Percentiles rank a stretch among this genome's conserved stretches.
Conservation (phyloP, 257 asterid species). For the Solanum commersonii region DNA sequence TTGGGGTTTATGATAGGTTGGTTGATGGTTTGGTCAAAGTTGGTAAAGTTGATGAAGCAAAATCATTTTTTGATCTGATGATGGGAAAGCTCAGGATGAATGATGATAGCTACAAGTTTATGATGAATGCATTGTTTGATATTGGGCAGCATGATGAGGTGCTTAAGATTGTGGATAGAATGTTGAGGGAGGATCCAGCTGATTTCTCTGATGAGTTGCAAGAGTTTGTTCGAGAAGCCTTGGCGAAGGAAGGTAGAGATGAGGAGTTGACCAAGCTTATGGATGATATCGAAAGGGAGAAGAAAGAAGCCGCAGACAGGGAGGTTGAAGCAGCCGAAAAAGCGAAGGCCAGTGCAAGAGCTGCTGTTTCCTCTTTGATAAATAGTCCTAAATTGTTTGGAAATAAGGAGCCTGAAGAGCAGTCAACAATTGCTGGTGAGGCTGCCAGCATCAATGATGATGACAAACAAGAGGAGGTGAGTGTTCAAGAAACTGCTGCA, state of each 20-base stretch:
- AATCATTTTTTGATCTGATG: constrained; percentile 78
- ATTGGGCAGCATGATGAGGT: constrained; percentile 65
- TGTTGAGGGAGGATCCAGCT: constrained; percentile 72
- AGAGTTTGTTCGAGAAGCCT: constrained; percentile 56
- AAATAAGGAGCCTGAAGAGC: constrained; percentile 26
- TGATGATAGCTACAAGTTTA: constrained; percentile 67
- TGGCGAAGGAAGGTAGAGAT: constrained; percentile 63
- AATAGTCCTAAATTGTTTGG: constrained; percentile 62
- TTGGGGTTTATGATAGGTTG: constrained; percentile 57
- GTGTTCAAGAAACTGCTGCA: constrained; percentile 14
- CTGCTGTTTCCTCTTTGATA: constrained; percentile 51
- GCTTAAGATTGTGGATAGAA: constrained; percentile 53
- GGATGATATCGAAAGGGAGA: constrained; percentile 59
- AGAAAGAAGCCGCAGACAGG: constrained; percentile 64
- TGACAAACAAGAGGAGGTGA: constrained; percentile 12
- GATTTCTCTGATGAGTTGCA: constrained; percentile 73
- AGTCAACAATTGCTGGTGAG: constrained; percentile 14
- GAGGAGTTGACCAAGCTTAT: constrained; percentile 63
- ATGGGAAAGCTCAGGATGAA: constrained; percentile 73
- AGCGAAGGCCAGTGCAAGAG: constrained; percentile 62
- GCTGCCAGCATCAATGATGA: background rate
- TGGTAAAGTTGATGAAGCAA: constrained; percentile 76
- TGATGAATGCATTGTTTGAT: constrained; percentile 57
- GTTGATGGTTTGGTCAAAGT: constrained; percentile 73
- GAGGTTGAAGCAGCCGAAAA: constrained; percentile 71